Percentiles rank a stretch among this genome's conserved stretches.
Evolutionary conservation across 345 rosid species (phyloP).

Genomic region (Firmiana major): DNA sequence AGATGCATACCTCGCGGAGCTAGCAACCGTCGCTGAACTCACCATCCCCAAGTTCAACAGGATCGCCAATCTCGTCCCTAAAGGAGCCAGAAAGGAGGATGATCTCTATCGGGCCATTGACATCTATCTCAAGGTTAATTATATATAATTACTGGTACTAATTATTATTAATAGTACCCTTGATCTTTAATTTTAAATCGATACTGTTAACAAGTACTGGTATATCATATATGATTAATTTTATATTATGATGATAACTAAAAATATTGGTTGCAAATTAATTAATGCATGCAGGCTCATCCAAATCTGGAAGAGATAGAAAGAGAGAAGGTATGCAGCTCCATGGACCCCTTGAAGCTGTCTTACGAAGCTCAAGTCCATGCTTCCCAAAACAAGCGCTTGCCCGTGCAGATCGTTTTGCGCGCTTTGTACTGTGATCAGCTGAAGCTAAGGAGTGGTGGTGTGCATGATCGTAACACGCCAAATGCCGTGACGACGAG

Average conservation of each 20-base stretch:
- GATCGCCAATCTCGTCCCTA: conserved; percentile 66
- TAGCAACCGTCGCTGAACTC: conserved; percentile 54
- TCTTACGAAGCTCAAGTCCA: conserved; percentile 92
- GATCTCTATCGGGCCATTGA: conserved; percentile 88
- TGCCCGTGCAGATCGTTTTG: conserved; percentile 82
- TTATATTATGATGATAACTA: too few relatives aligned
- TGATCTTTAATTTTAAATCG: too few relatives aligned
- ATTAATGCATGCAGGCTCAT: conserved; percentile 45
- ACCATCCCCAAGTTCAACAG: conserved; percentile 83
- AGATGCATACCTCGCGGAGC: conserved; percentile 73
- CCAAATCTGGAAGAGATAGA: conserved; percentile 87
- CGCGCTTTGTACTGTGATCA: conserved; percentile 88
- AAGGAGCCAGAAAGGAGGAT: conserved; percentile 73
- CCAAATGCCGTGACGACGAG: conserved; percentile 48
- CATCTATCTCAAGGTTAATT: conserved; percentile 68
- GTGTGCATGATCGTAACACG: conserved; percentile 18
- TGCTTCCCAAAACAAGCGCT: conserved; percentile 90
- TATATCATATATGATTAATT: too few relatives aligned
- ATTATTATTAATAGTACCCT: too few relatives aligned
- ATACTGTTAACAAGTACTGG: too few relatives aligned
- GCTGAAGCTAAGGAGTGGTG: conserved; percentile 78
- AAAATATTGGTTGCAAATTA: neutral
- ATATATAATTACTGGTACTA: too few relatives aligned
- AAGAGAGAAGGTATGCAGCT: conserved; percentile 83
- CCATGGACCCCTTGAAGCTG: conserved; percentile 80